Evolutionary conservation across 768 basidiomycete genomes (phyloP), one percentile per base, ranked within the genome.

Genomic region (Collybia mongolica): DNA sequence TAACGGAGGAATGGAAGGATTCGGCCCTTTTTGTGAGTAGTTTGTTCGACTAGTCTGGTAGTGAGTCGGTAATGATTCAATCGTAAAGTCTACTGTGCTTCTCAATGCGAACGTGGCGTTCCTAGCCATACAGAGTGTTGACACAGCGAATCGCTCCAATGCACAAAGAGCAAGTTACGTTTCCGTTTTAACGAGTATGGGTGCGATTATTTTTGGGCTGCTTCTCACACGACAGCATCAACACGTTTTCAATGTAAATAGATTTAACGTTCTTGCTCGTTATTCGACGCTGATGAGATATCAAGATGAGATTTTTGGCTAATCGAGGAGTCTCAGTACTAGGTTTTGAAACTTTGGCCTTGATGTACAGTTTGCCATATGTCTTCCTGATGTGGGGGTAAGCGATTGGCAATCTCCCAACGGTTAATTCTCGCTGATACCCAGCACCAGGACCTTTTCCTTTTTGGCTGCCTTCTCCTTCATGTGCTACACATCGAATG

Each of bases 401-500:
- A 39, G 46, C 38, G 32, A 32, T 26, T 22, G 18, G n/a, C 19
- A 32, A 28, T 5, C 11, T 19, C 15, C 22, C 23, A n/a, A 38
- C 3, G 5, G 14, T 32, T 32, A 2, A 32, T 3, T 18, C n/a
- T n/a, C 1, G 3, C 37, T 18, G 22, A 39, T 47, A n/a, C 22
- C 18, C 38, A 47, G 7, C 22, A 5, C 23, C 23, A 47, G 46
- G 15, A 26, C 39, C 28, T 11, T 47, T 26, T 47, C 32, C 23
- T 47, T 47, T 22, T 39, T 47, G 17, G 23, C 39, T 18, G 23
- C 46, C 7, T 47, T 47, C 46, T 47, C 46, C n/a, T 47, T 37
- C 23, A 47, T 47, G 46, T 47, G 46, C 24, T 47, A 47, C 37
- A 39, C 46, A 18, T 38, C 46, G 22, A 47, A 38, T 14, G 39